Percentiles rank a stretch among this genome's conserved stretches.
Conservation (phyloP, 257 asterid species). For the Anisodus acutangulus region DNA sequence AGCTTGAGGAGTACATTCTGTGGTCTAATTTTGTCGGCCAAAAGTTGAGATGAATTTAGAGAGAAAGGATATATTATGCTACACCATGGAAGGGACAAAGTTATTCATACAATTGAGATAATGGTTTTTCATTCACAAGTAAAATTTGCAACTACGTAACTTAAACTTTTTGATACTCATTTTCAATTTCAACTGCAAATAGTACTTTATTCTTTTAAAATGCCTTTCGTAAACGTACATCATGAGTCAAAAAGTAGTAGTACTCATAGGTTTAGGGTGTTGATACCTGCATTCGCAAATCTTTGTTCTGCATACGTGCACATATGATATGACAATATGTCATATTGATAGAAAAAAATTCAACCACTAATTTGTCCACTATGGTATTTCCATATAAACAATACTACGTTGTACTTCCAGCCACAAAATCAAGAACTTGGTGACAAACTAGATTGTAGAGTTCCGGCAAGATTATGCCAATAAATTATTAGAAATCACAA, state of each 20-base stretch:
- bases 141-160: neutral
- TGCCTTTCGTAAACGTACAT: too few relatives aligned
- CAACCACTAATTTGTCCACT: neutral
- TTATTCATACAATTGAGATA: neutral
- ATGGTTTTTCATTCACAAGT: neutral
- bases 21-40: neutral
- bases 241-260: neutral
- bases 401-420: neutral
- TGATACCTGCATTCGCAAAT: too few relatives aligned
- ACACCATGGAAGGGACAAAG: neutral
- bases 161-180: neutral
- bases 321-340: neutral
- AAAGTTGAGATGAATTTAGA: neutral
- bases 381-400: neutral
- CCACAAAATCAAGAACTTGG: constrained; percentile 3
- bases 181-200: neutral
- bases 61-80: neutral
- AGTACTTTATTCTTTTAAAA: too few relatives aligned
- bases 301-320: neutral
- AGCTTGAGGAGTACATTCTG: neutral
- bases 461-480: neutral
- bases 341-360: too few relatives aligned
- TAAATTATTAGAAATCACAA: neutral
- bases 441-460: neutral
- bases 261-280: neutral